Evolutionary conservation across 2,329 filamentous ascomycete genomes (phyloP), one percentile per base, ranked within the genome.

Genomic region (Epichloe sibirici): DNA sequence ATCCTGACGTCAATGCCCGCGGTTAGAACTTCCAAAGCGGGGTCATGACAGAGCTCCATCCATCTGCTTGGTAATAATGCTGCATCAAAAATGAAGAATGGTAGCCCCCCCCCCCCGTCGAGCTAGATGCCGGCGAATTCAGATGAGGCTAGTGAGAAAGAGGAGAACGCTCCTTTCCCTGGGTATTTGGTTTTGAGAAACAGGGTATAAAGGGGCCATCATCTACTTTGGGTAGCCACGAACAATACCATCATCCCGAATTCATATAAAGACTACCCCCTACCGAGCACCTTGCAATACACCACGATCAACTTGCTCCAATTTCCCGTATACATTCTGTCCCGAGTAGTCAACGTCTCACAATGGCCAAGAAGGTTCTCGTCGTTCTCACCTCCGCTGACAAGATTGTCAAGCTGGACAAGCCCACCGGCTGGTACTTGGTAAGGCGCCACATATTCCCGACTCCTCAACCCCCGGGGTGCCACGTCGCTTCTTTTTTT

Each of bases 341-440:
- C 4, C n/a, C 11, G 13, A 23, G 23, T 8, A 13, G 17, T 13
- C 11, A 4, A 3, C 13, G 11, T 35, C 12, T 11, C 44, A 52
- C 11, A 46, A 77, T 78, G 74, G 69, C 73, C 38, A 74, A 71
- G 59, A 85, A 84, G 66, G 70, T 88, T 57, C 83, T 89, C 70
- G 70, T 88, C 65, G 79, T 89, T 53, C 78, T 88, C 56, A 86
- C 82, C 57, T 88, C 83, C 55, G 74, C 78, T 65, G 67, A 65
- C 63, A 67, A 71, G 65, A 73, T 80, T 59, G 57, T 55, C 52
- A 63, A 69, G 59, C 71, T 73, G 45, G 72, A 72, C 61, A 71
- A 71, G 61, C 75, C 76, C 9, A 87, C 84, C 0, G 85, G 85
- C 57, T 88, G 85, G 85, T 88, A 80, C 63, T 70, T 88, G 61